Base-by-base conservation (phyloP, 1,139 yeast genomes). In the Nematodospora anomalae region DNA sequence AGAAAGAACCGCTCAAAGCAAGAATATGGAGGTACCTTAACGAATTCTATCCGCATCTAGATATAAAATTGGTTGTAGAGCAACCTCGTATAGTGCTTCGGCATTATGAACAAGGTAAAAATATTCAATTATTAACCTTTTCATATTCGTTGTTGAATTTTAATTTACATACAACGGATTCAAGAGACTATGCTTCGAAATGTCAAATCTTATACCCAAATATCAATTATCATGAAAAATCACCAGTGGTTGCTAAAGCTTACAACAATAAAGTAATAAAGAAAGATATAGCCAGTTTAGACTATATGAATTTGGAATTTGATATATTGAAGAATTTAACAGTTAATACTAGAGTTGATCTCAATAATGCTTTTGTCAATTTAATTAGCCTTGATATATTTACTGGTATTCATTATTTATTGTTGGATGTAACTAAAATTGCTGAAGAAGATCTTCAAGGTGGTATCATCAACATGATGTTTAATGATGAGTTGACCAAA, bases 31-130 rank as follows among this genome's bases (percentile, higher is more conserved):
- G 39, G 30, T 44, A 45, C 26, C 20, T 75, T 4, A 62, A 70
- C 37, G 75, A 73, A 23, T 60, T 58, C 40, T 74, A 72, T 39
- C 79, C 79, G 2, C 51, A 53, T 8, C 48, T 70, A 9, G 73
- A 67, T 43, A 50, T 71, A 20, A 68, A 68, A 40, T 49, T 67
- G 24, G 66, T 70, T 4, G 57, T 71, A 32, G 74, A 67, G 40
- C 76, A 70, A 44, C 78, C 79, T 7, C 51, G 74, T 20, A 37
- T 62, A 3, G 58, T 74, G 6, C 45, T 72, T 2, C 49, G 74
- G 20, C 62, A 62, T 33, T 49, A 52, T 12, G 55, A 56, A 13
- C 32, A 33, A 12, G 45, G 46, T 2, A 46, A 58, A 4, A 47
- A 57, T 13, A 49, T 54, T 0, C 65, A 60, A 40, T 43, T 69